Evolutionary conservation across 176 grass and related monocot genomes (phyloP).

Genomic region (Zizania latifolia): DNA sequence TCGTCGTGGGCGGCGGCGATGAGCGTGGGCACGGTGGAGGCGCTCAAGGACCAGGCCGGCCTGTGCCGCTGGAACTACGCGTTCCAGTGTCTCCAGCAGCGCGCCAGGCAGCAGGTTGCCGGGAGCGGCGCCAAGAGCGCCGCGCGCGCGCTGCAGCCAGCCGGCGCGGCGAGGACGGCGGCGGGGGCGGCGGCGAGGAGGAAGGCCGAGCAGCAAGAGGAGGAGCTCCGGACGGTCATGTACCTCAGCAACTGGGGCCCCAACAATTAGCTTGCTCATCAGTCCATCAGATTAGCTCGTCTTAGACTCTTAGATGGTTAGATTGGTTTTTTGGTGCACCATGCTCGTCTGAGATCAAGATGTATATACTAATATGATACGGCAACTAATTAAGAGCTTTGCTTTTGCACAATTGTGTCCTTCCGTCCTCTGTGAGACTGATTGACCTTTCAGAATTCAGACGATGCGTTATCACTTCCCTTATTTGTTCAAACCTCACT

Average conservation of each 20-base stretch:
- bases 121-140: neutral
- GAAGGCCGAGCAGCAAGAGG: constrained; percentile 44
- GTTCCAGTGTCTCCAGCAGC: constrained; percentile 32
- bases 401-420: neutral
- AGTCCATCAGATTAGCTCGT: neutral
- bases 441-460: no score
- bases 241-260: constrained; percentile 65
- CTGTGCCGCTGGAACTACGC: constrained; percentile 53
- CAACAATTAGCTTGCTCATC: constrained; percentile 25
- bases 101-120: neutral
- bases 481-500: no score
- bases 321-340: neutral
- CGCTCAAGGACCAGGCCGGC: constrained; percentile 53
- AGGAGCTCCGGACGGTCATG: constrained; percentile 52
- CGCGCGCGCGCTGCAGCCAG: neutral
- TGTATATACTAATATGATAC: no score
- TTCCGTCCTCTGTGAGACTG: no score
- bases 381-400: neutral
- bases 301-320: neutral
- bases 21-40: constrained; percentile 35
- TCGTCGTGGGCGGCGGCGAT: constrained; percentile 41
- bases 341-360: neutral
- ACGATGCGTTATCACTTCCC: neutral
- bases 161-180: neutral
- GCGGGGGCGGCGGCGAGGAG: constrained; percentile 5